Percentiles rank a stretch among this genome's conserved stretches.
phyloP scores from a whole-genome alignment of 208 protist species.

The Leishmania tarentolae region DNA sequence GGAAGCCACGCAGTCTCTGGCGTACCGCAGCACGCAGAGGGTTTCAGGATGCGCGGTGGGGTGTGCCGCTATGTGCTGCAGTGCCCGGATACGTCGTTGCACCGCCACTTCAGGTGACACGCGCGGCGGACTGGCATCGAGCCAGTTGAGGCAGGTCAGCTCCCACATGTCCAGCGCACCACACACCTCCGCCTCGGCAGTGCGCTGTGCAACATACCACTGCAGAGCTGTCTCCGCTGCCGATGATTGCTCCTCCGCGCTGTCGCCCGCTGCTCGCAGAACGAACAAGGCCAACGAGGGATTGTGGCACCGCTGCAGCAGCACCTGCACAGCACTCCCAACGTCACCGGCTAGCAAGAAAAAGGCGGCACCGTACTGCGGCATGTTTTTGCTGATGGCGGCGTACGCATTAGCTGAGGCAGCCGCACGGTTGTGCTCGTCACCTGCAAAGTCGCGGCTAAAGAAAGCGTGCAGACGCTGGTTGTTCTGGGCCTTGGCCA shows the following conservation, averaged over 20 bases:
- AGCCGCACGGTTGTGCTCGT: conserved; percentile 60
- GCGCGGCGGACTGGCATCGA: conserved; percentile 31
- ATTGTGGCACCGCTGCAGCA: conserved; percentile 79
- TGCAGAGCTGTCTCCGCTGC: conserved; percentile 23
- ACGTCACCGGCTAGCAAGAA: conserved; percentile 91
- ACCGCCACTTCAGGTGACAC: conserved; percentile 20
- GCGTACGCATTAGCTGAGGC: conserved; percentile 93
- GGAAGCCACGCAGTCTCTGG: conserved; percentile 41
- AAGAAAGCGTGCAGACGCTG: conserved; percentile 88
- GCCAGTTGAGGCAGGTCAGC: conserved; percentile 61
- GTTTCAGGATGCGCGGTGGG: conserved; percentile 61
- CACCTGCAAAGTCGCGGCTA: conserved; percentile 79
- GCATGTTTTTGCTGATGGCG: conserved; percentile 87
- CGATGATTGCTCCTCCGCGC: background rate
- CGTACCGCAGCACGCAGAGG: conserved; percentile 60
- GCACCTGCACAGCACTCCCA: conserved; percentile 83
- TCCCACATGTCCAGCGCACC: conserved; percentile 66
- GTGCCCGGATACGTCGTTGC: conserved; percentile 32
- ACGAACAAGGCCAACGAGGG: conserved; percentile 79
- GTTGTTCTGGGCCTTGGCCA: conserved; percentile 91
- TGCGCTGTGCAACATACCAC: conserved; percentile 34
- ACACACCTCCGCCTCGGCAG: conserved; percentile 25
- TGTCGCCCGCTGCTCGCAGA: conserved; percentile 51
- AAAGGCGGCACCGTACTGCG: conserved; percentile 90
- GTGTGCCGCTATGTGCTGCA: conserved; percentile 44